These are phyloP conservation scores for Rubia tinctorum DNA, from an alignment of 305 asterid species.

Conservation along the genomic window DNA sequence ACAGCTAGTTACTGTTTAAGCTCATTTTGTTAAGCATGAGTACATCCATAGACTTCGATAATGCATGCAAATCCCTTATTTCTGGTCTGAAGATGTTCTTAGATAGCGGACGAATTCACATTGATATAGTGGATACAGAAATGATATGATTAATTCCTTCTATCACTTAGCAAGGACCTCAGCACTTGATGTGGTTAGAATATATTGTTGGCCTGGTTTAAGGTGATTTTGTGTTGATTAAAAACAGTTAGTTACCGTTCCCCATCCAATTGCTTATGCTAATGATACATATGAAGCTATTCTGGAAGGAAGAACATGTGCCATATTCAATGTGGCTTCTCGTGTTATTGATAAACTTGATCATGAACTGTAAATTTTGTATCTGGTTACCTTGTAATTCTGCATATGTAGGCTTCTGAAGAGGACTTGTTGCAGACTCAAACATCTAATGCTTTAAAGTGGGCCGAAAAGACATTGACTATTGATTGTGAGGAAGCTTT, in stretches of 20 bases:
- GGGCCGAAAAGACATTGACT: constrained; percentile 56
- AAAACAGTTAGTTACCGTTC: neutral
- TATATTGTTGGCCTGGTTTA: neutral
- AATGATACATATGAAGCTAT: neutral
- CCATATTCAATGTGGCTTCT: neutral
- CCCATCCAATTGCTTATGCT: neutral
- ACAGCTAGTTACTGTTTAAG: neutral
- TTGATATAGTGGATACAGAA: neutral
- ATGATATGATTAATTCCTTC: no score
- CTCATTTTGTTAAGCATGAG: neutral
- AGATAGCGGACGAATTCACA: neutral
- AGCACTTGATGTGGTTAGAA: neutral
- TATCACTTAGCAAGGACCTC: neutral
- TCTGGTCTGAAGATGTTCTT: neutral
- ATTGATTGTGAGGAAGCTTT: constrained; percentile 40
- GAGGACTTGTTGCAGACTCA: constrained; percentile 66
- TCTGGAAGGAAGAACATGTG: neutral
- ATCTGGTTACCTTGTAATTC: neutral
- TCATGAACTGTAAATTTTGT: neutral
- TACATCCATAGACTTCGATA: no score
- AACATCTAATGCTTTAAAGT: constrained; percentile 50
- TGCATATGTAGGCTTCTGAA: constrained; percentile 46
- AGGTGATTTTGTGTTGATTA: neutral
- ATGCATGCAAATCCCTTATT: neutral
- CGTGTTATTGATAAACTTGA: neutral